Evolutionary conservation across 208 protist genomes (phyloP).

Genomic region (Crithidia brevicula): DNA sequence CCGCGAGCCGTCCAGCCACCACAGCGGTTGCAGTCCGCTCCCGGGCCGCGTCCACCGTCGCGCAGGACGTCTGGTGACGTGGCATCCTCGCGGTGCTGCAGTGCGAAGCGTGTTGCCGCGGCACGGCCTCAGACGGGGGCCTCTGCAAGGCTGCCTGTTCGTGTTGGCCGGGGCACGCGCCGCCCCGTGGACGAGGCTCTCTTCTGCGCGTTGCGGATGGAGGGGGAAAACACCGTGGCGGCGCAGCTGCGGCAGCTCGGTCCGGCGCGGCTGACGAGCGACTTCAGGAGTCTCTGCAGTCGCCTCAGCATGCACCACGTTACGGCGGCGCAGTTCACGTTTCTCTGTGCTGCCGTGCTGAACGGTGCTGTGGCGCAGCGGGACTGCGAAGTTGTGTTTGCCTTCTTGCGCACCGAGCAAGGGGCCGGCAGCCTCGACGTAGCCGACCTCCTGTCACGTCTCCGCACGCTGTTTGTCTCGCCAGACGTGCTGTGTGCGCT

Average conservation of each 20-base stretch:
- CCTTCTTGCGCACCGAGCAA: constrained; percentile 26
- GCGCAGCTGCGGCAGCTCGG: constrained; percentile 18
- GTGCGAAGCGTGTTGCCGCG: no score
- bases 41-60: neutral
- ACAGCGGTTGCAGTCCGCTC: constrained; percentile 12
- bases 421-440: constrained; percentile 24
- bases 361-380: constrained; percentile 11
- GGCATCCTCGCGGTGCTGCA: neutral
- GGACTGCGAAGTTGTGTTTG: constrained; percentile 35
- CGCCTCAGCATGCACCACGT: constrained; percentile 34
- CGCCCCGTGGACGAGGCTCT: constrained; percentile 38
- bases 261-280: constrained; percentile 8
- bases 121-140: no score
- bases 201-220: constrained; percentile 31
- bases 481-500: constrained; percentile 22
- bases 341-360: constrained; percentile 30
- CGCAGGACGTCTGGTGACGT: neutral
- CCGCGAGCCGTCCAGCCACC: neutral
- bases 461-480: constrained; percentile 30
- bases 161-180: neutral
- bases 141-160: neutral
- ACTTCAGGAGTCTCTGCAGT: constrained; percentile 27
- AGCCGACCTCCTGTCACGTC: constrained; percentile 17
- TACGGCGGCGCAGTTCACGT: constrained; percentile 24
- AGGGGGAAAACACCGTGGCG: constrained; percentile 21